These are phyloP conservation scores for Malus sieversii DNA, from an alignment of 306 rosid genomes.

Conservation along the genomic window DNA sequence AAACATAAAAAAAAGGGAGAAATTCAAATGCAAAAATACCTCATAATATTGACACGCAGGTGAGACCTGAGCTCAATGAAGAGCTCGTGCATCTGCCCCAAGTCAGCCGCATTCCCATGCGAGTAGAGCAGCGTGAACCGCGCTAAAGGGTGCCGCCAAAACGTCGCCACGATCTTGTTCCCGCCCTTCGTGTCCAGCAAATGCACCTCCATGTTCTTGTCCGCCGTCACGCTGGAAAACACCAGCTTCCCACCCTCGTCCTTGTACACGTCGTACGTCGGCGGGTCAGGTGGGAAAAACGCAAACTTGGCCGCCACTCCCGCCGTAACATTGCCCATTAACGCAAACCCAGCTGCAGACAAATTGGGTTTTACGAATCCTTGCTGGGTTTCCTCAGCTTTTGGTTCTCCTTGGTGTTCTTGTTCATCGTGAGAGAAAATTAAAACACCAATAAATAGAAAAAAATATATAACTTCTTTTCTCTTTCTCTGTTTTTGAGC, in stretches of 20 bases:
- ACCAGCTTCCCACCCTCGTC: conserved; percentile 48
- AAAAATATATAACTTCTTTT: background rate
- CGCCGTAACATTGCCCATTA: conserved; percentile 89
- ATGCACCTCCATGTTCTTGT: conserved; percentile 60
- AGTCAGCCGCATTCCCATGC: conserved; percentile 97
- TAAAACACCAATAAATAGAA: background rate
- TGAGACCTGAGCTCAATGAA: conserved; percentile 95
- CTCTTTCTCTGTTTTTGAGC: background rate
- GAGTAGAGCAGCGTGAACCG: conserved; percentile 85
- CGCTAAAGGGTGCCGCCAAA: conserved; percentile 83
- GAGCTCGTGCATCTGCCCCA: conserved; percentile 93
- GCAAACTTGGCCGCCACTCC: conserved; percentile 93
- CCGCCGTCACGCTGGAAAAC: conserved; percentile 68
- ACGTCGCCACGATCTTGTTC: conserved; percentile 70
- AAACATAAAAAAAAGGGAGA: background rate
- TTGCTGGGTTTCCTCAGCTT: background rate
- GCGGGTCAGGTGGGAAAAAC: conserved; percentile 96
- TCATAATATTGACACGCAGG: conserved; percentile 89
- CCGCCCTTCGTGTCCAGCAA: conserved; percentile 64
- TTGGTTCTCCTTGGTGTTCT: background rate
- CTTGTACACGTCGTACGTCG: conserved; percentile 59
- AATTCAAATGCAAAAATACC: conserved; percentile 26
- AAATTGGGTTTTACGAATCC: background rate
- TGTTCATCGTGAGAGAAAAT: background rate
- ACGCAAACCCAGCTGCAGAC: conserved; percentile 20